Conservation (phyloP, 331 rosid genomes). For the Pyracantha coccinea region DNA sequence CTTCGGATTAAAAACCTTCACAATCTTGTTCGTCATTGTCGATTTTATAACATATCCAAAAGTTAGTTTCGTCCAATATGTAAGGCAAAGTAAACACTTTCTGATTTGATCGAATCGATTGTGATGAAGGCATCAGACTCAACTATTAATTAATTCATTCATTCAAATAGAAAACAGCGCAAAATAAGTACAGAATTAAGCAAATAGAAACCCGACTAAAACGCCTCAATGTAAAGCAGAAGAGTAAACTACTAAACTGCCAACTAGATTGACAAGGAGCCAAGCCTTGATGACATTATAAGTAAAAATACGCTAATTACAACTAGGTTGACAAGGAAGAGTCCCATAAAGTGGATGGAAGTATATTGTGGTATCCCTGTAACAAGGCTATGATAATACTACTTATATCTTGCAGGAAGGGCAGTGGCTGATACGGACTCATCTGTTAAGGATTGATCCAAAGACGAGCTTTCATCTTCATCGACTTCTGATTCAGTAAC, state of each 20-base stretch:
- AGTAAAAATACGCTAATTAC: too few relatives aligned
- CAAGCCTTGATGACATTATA: too few relatives aligned
- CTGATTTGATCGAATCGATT: background rate
- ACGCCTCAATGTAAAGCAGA: too few relatives aligned
- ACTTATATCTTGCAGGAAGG: background rate
- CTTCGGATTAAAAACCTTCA: background rate
- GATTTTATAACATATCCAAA: background rate
- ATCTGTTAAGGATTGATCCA: slow-evolving; percentile 21
- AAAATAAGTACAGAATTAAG: too few relatives aligned
- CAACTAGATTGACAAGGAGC: too few relatives aligned
- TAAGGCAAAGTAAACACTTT: background rate
- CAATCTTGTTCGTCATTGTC: background rate
- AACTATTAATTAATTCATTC: too few relatives aligned
- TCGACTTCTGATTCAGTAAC: slow-evolving; percentile 1
- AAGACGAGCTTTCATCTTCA: slow-evolving; percentile 4
- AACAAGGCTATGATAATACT: background rate
- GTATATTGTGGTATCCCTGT: background rate
- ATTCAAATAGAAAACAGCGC: too few relatives aligned
- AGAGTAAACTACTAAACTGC: too few relatives aligned
- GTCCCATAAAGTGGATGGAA: background rate
- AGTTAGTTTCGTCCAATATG: too few relatives aligned
- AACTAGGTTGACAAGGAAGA: background rate
- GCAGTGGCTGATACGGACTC: slow-evolving; percentile 15
- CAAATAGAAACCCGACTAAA: too few relatives aligned
- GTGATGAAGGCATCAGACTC: too few relatives aligned